These are phyloP conservation scores for Xylaria hypoxylon DNA, from an alignment of 2,329 filamentous ascomycete species.

Conservation along the genomic window DNA sequence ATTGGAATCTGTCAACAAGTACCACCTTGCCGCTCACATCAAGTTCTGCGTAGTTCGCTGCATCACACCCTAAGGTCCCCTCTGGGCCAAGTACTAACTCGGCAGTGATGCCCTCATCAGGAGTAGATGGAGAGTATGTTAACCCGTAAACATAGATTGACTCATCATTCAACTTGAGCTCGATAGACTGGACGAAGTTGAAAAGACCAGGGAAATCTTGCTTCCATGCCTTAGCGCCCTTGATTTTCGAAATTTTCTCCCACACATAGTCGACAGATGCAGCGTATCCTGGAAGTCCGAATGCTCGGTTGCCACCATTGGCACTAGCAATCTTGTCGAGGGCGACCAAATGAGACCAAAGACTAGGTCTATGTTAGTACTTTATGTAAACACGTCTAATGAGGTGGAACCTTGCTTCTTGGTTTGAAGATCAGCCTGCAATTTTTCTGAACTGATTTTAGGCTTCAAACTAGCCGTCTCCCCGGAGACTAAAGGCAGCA, in stretches of 20 bases:
- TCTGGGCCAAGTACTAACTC: conserved; percentile 27
- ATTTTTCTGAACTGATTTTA: conserved; percentile 13
- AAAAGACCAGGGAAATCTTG: conserved; percentile 31
- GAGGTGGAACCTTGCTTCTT: neutral
- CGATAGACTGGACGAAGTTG: conserved; percentile 30
- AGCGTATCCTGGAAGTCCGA: conserved; percentile 29
- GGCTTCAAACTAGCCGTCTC: neutral
- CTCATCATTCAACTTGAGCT: conserved; percentile 26
- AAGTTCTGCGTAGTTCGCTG: neutral
- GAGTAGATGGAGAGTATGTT: conserved; percentile 31
- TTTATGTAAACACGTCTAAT: no score
- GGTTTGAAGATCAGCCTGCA: conserved; percentile 23
- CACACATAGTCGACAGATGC: conserved; percentile 34
- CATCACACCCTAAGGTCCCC: conserved; percentile 19
- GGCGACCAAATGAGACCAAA: conserved; percentile 30
- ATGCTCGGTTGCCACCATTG: conserved; percentile 31
- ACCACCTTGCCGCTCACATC: conserved; percentile 25
- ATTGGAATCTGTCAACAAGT: conserved; percentile 28
- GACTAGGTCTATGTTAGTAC: neutral
- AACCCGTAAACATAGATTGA: conserved; percentile 26
- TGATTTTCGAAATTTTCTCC: conserved; percentile 23
- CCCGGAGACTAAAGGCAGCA: conserved; percentile 5
- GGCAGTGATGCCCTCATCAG: conserved; percentile 20
- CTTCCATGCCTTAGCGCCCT: conserved; percentile 27
- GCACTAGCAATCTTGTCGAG: conserved; percentile 25